Evolutionary conservation across 2,329 filamentous ascomycete species (phyloP).

Genomic region (Mycocentrospora acerina): DNA sequence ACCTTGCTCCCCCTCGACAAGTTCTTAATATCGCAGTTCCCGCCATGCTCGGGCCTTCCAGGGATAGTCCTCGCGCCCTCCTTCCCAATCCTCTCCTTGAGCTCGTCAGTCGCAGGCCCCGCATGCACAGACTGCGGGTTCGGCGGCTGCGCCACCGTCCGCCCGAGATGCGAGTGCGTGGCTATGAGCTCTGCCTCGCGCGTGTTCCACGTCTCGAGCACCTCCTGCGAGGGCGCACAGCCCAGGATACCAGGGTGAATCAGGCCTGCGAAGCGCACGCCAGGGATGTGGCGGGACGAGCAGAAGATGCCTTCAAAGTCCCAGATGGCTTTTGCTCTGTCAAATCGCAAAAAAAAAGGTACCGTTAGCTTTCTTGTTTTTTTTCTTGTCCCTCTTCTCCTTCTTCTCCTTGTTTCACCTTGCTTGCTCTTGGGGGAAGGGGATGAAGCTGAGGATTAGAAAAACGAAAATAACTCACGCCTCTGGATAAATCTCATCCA

Average conservation of each 20-base stretch:
- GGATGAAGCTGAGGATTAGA: not conserved
- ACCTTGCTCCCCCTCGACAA: constrained; percentile 77
- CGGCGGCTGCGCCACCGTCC: constrained; percentile 77
- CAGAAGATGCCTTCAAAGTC: constrained; percentile 79
- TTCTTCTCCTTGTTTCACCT: too few species aligned
- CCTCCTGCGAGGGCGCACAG: constrained; percentile 76
- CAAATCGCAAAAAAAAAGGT: not conserved
- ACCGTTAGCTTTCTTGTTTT: too few species aligned
- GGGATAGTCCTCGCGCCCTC: constrained; percentile 87
- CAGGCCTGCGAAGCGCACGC: constrained; percentile 82
- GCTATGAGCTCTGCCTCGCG: constrained; percentile 80
- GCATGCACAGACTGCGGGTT: constrained; percentile 72
- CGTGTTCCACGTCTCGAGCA: constrained; percentile 80
- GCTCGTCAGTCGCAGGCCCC: constrained; percentile 59
- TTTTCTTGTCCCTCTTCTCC: not conserved
- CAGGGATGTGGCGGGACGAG: constrained; percentile 70
- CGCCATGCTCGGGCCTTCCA: constrained; percentile 80
- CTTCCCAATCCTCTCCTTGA: constrained; percentile 67
- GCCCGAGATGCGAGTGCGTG: constrained; percentile 58
- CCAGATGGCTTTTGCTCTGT: constrained; percentile 72
- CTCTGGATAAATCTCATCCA: constrained; percentile 83
- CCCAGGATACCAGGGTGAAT: constrained; percentile 92
- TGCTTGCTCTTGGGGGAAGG: too few species aligned
- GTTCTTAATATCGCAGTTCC: constrained; percentile 92
- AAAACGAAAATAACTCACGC: constrained; percentile 68